phyloP scores from a whole-genome alignment of 441 rosid species.

The Isatis lusitanica region DNA sequence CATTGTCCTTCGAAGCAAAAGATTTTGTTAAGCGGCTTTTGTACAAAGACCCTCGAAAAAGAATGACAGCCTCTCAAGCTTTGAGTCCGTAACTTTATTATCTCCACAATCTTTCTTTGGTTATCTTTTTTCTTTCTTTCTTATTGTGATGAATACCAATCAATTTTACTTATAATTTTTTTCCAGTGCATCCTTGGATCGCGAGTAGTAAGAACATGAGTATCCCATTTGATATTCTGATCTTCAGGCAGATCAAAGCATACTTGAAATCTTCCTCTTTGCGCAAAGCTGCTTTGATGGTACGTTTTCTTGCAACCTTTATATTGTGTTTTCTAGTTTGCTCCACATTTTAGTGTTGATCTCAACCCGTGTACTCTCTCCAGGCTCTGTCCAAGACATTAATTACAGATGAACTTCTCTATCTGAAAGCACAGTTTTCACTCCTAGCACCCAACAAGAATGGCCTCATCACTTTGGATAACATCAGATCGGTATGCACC shows the following conservation, averaged over 20 bases:
- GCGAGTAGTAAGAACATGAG: constrained; percentile 48
- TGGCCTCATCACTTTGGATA: constrained; percentile 66
- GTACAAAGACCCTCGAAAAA: constrained; percentile 80
- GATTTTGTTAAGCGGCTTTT: constrained; percentile 80
- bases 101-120: constrained; percentile 22
- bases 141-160: background rate
- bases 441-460: constrained; percentile 64
- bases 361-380: constrained; percentile 12
- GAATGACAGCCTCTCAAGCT: constrained; percentile 96
- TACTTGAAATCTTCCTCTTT: constrained; percentile 82
- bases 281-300: constrained; percentile 93
- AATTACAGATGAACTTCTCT: constrained; percentile 58
- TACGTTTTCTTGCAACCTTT: constrained; percentile 37
- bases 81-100: constrained; percentile 53
- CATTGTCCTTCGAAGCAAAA: constrained; percentile 76
- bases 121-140: background rate
- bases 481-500: constrained; percentile 54
- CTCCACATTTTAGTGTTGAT: background rate
- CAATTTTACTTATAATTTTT: background rate
- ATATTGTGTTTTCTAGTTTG: background rate
- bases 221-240: constrained; percentile 75
- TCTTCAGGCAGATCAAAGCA: constrained; percentile 72
- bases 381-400: constrained; percentile 92
- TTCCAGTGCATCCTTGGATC: constrained; percentile 95
- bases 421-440: constrained; percentile 74